phyloP scores from a whole-genome alignment of 805 yeast genomes.

The Candida schatavii region DNA sequence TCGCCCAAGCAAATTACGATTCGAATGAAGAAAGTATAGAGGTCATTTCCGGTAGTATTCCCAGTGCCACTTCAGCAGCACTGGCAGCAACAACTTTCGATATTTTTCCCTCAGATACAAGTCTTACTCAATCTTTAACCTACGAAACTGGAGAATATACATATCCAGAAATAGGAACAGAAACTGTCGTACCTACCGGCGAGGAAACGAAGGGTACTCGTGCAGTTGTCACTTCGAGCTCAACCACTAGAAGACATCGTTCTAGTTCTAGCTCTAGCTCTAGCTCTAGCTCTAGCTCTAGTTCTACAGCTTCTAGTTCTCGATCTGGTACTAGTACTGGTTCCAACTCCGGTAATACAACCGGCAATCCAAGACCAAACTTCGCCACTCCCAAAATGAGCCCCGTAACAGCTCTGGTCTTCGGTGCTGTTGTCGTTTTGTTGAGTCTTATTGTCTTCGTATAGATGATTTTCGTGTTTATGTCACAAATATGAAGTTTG shows the following conservation, averaged over 20 bases:
- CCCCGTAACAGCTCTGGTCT: background rate
- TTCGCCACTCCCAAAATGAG: background rate
- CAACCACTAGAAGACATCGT: too few relatives aligned
- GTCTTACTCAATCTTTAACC: background rate
- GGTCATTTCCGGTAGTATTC: constrained; percentile 43
- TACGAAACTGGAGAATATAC: background rate
- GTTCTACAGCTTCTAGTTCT: background rate
- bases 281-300: background rate
- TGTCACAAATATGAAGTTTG: background rate
- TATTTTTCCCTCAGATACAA: background rate
- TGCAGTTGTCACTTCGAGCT: too few relatives aligned
- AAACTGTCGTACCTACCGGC: background rate
- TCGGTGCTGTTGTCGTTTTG: background rate
- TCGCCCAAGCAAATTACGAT: constrained; percentile 21
- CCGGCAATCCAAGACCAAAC: too few relatives aligned
- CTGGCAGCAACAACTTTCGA: background rate
- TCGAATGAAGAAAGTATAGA: constrained; percentile 41
- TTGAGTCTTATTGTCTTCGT: background rate
- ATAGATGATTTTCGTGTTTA: background rate
- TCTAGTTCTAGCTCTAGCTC: background rate
- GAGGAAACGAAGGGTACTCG: too few relatives aligned
- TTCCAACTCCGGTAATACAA: background rate
- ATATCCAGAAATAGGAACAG: background rate
- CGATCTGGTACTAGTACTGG: background rate
- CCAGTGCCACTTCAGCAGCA: constrained; percentile 22